Conservation (phyloP, 495 filamentous ascomycete species). For the Talaromyces nanjingensis region DNA sequence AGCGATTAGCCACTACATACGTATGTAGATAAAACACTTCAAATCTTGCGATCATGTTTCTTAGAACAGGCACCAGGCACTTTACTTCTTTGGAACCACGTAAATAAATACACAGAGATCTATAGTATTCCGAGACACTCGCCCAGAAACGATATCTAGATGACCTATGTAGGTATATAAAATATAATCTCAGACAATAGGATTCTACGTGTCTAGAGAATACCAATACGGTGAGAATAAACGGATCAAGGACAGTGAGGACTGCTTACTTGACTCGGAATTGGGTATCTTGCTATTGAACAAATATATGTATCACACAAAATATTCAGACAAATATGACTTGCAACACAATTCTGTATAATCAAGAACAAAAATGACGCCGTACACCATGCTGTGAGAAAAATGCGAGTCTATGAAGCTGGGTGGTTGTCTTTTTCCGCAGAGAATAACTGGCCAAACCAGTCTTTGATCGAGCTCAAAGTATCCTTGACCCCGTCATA, state of each 20-base stretch:
- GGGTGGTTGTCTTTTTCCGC: constrained; percentile 30
- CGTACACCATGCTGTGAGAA: background rate
- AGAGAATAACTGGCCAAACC: constrained; percentile 29
- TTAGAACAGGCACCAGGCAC: background rate
- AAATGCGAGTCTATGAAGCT: background rate
- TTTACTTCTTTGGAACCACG: background rate
- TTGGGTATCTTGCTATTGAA: background rate
- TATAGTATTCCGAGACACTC: background rate
- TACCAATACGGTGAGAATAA: background rate
- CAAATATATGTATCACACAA: background rate
- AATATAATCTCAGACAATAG: background rate
- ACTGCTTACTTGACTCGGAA: background rate
- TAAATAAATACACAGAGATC: background rate
- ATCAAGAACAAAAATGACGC: background rate
- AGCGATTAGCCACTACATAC: background rate
- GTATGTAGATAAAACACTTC: background rate
- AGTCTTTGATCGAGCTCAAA: constrained; percentile 30
- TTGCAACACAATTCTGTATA: background rate
- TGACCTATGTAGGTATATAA: background rate
- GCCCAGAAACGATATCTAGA: background rate
- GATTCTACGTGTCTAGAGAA: background rate
- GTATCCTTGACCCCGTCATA: constrained; percentile 34
- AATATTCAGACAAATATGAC: background rate
- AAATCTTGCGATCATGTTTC: background rate
- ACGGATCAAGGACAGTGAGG: background rate